These are phyloP conservation scores for Hymenoscyphus infarciens DNA, from an alignment of 2,329 filamentous ascomycete genomes.

Conservation along the genomic window DNA sequence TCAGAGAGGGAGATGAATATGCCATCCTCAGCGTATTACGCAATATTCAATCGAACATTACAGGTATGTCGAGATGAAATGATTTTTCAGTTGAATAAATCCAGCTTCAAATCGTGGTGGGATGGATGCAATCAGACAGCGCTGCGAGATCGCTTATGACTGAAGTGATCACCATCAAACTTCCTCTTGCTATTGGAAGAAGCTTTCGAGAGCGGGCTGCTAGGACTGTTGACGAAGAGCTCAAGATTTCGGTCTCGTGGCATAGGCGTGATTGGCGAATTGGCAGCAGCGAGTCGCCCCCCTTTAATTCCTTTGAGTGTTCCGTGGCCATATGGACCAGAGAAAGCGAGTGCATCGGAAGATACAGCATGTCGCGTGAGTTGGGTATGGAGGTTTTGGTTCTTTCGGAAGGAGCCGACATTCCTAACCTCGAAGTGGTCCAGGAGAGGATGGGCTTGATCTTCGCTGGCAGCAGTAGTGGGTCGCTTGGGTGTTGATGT, in stretches of 20 bases:
- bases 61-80: background rate
- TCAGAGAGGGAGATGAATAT: slow-evolving; percentile 13
- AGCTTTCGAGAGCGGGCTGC: slow-evolving; percentile 26
- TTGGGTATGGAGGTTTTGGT: slow-evolving; percentile 53
- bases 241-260: slow-evolving; percentile 42
- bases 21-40: slow-evolving; percentile 29
- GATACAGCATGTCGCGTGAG: slow-evolving; percentile 55
- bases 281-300: slow-evolving; percentile 62
- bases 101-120: background rate
- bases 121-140: slow-evolving; percentile 19
- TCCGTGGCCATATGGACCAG: slow-evolving; percentile 56
- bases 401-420: slow-evolving; percentile 71
- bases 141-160: slow-evolving; percentile 32
- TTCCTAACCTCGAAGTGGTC: slow-evolving; percentile 62
- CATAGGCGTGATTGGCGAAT: slow-evolving; percentile 64
- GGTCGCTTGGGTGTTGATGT: slow-evolving; percentile 50
- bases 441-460: slow-evolving; percentile 48
- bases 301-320: slow-evolving; percentile 61
- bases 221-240: slow-evolving; percentile 25
- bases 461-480: slow-evolving; percentile 46
- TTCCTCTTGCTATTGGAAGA: slow-evolving; percentile 30
- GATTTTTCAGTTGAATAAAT: background rate
- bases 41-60: slow-evolving; percentile 9
- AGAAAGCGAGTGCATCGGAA: slow-evolving; percentile 59
- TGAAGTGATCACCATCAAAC: slow-evolving; percentile 25